A percentile compares a stretch with the other conserved stretches of the same genome.
Conservation (phyloP, 192 early-diverging fungal species). For the Obelidium mucronatum region DNA sequence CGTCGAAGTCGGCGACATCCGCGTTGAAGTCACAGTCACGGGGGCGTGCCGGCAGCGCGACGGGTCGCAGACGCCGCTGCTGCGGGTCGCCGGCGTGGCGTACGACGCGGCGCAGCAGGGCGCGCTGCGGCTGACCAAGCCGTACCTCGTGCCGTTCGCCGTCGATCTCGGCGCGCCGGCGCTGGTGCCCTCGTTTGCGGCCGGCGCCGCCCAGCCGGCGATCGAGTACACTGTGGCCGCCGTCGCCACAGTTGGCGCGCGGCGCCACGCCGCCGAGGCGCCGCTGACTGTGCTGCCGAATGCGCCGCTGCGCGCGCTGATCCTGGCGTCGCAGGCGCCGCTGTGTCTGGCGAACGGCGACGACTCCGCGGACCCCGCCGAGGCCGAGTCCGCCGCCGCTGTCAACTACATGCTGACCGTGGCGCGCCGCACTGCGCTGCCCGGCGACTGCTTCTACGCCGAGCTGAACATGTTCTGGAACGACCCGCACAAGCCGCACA, state of each 20-base stretch:
- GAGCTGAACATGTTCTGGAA: background rate
- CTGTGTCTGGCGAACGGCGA: constrained; percentile 26
- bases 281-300: background rate
- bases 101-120: constrained; percentile 3
- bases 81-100: background rate
- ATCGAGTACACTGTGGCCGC: constrained; percentile 6
- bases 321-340: constrained; percentile 24
- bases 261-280: background rate
- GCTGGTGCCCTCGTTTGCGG: background rate
- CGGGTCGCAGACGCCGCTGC: background rate
- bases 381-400: background rate
- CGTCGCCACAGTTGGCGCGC: background rate
- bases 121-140: background rate
- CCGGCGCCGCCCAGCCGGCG: no score
- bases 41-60: background rate
- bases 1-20: background rate
- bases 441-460: background rate
- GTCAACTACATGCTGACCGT: constrained; percentile 22
- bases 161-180: background rate
- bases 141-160: background rate
- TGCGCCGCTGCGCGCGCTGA: constrained; percentile 19
- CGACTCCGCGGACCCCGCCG: background rate
- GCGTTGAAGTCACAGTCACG: background rate
- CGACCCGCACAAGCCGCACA: background rate
- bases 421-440: constrained; percentile 11